Base-by-base conservation (phyloP, 345 rosid genomes). In the Eucalyptus cloeziana region DNA sequence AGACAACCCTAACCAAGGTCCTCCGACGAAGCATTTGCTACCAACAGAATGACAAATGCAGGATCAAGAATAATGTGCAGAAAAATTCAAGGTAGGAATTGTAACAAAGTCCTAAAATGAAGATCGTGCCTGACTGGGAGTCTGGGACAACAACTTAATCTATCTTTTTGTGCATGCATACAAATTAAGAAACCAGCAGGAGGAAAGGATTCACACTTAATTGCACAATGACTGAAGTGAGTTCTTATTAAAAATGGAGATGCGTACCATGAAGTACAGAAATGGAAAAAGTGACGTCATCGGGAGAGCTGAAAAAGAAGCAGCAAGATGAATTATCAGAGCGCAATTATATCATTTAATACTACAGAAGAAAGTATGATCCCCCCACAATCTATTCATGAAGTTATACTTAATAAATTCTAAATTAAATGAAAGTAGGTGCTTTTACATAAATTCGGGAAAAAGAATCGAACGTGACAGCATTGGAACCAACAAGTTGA, bases 181-280 rank as follows among this genome's bases (percentile, higher is more conserved):
- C 27, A 21, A 43, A 76, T 76, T 76, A 76, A 76, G 83, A 76
- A 76, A 76, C 47, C 85, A 40, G 47, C 85, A 40, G 47, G 47
- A 76, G 47, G 13, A 76, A 76, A 40, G 30, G 85, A 40, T 40
- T 13, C 47, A 10, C 47, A 76, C 47, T 76, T 40, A 30, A 40
- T 40, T 30, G 3, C 43, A 19, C 85, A 37, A 76, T 76, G 47
- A 76, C 27, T 76, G 40, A 21, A 40, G 47, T 11, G 30, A 40
- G 47, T 40, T 40, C 85, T 76, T 76, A 40, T 21, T 76, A 76
- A 22, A 19, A 76, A 40, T 3, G 85, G 30, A 40, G 85, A 40
- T 40, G 30, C 30, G 15, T 88, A 88, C 90, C 91, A 90, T 90
- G 90, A 90, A 90, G 89, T 88, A 90, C 49, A 90, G 5, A 47